A percentile compares a stretch with the other conserved stretches of the same genome.
phyloP scores from a whole-genome alignment of 148 eudicot genomes.

The Rhododendron henanense region DNA sequence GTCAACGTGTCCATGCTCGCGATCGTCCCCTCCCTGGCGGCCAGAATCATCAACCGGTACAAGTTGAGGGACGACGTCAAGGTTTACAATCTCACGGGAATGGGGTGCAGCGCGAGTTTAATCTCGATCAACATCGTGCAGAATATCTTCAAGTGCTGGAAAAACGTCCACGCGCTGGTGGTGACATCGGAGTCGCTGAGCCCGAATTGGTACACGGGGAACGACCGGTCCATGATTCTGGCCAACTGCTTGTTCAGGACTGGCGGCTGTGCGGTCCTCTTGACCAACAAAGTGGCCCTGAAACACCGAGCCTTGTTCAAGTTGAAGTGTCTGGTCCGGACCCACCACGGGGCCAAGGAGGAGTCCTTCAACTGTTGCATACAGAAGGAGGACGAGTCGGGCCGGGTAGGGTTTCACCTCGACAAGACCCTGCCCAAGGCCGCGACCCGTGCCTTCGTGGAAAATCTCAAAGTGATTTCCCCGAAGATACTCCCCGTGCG shows the following conservation, averaged over 20 bases:
- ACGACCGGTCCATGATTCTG: constrained; percentile 71
- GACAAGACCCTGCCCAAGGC: constrained; percentile 57
- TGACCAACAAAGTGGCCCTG: constrained; percentile 49
- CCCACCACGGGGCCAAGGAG: constrained; percentile 64
- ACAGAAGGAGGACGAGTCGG: constrained; percentile 61
- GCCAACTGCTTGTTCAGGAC: constrained; percentile 70
- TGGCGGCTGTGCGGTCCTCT: constrained; percentile 61
- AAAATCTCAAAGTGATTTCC: constrained; percentile 48
- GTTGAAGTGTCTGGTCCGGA: constrained; percentile 57
- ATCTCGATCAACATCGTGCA: constrained; percentile 52
- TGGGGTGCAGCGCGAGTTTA: constrained; percentile 92
- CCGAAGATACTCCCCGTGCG: constrained; percentile 51
- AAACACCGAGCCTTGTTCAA: constrained; percentile 46
- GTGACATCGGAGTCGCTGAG: constrained; percentile 70
- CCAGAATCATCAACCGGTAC: constrained; percentile 59
- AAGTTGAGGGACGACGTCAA: constrained; percentile 71
- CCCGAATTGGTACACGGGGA: constrained; percentile 79
- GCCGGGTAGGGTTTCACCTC: constrained; percentile 54
- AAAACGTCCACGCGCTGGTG: constrained; percentile 48
- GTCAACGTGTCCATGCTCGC: constrained; percentile 76
- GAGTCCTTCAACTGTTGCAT: constrained; percentile 60
- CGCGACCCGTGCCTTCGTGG: constrained; percentile 55
- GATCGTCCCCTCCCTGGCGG: constrained; percentile 45
- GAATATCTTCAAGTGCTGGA: constrained; percentile 33
- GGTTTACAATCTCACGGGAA: constrained; percentile 63